A percentile compares a stretch with the other conserved stretches of the same genome.
Conservation (phyloP, 2,329 filamentous ascomycete genomes). For the Penicillium brasilianum region DNA sequence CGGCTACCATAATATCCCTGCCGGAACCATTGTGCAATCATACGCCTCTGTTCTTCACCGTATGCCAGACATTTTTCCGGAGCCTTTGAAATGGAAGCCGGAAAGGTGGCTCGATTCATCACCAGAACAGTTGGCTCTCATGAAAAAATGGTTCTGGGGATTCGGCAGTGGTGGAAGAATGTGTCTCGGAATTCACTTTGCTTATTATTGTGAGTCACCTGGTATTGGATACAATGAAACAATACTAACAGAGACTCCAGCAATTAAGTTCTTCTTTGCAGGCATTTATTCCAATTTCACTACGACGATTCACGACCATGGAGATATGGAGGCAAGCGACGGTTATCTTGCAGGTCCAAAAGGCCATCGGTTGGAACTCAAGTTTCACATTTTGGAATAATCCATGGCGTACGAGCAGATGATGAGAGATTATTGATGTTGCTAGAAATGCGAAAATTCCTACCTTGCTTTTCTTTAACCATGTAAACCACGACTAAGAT, state of each 20-base stretch:
- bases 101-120: slow-evolving; percentile 6
- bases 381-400: background rate
- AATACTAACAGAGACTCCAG: background rate
- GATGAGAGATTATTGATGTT: background rate
- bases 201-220: slow-evolving; percentile 5
- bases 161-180: slow-evolving; percentile 8
- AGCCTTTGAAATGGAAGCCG: slow-evolving; percentile 3
- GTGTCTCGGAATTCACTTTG: slow-evolving; percentile 7
- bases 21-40: slow-evolving; percentile 7
- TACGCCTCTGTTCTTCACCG: slow-evolving; percentile 5
- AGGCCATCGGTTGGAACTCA: background rate
- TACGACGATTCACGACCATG: slow-evolving; percentile 5
- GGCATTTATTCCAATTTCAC: slow-evolving; percentile 2
- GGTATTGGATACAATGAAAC: background rate
- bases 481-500: background rate
- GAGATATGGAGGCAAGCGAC: slow-evolving; percentile 7
- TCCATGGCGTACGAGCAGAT: background rate
- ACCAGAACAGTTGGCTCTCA: background rate
- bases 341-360: slow-evolving; percentile 4
- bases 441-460: background rate
- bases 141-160: slow-evolving; percentile 8
- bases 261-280: slow-evolving; percentile 3
- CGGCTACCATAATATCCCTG: slow-evolving; percentile 1
- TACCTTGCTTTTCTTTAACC: too few species aligned
- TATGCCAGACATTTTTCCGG: slow-evolving; percentile 1